Conservation (phyloP, 495 filamentous ascomycete species). For the Penicillium paxilli region DNA sequence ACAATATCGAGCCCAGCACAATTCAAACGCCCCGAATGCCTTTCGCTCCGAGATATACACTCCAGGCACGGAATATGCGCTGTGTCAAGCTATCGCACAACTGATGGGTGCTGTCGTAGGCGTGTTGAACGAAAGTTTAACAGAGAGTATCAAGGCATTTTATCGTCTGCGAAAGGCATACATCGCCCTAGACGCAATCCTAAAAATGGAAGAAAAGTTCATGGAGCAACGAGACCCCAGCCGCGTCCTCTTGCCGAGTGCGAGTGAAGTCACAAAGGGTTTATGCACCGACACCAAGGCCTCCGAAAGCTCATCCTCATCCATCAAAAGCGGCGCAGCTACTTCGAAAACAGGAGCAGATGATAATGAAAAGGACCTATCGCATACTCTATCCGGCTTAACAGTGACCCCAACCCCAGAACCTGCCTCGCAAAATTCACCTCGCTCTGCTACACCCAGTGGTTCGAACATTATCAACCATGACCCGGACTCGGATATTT, state of each 20-base stretch:
- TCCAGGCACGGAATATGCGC: slow-evolving; percentile 79
- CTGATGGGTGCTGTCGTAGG: slow-evolving; percentile 87
- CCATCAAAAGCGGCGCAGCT: slow-evolving; percentile 3
- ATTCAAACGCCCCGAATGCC: slow-evolving; percentile 43
- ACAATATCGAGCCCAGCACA: slow-evolving; percentile 67
- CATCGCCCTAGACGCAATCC: slow-evolving; percentile 74
- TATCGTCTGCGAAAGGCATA: slow-evolving; percentile 93
- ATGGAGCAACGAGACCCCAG: slow-evolving; percentile 38
- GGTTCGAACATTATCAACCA: slow-evolving; percentile 38
- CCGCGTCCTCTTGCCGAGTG: slow-evolving; percentile 8
- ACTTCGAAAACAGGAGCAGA: neutral
- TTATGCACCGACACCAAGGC: slow-evolving; percentile 13
- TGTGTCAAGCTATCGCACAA: slow-evolving; percentile 78
- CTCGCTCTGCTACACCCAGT: slow-evolving; percentile 19
- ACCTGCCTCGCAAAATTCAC: slow-evolving; percentile 11
- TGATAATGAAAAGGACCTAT: slow-evolving; percentile 23
- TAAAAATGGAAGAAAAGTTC: slow-evolving; percentile 61
- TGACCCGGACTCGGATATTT: slow-evolving; percentile 55
- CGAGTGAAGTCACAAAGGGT: slow-evolving; percentile 16
- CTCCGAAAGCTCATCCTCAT: slow-evolving; percentile 11
- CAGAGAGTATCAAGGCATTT: slow-evolving; percentile 87
- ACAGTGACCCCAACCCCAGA: slow-evolving; percentile 22
- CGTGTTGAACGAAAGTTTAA: slow-evolving; percentile 89
- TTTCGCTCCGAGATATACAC: slow-evolving; percentile 69
- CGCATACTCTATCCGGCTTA: slow-evolving; percentile 32